phyloP scores from a whole-genome alignment of 257 asterid species.

The Agastache rugosa region DNA sequence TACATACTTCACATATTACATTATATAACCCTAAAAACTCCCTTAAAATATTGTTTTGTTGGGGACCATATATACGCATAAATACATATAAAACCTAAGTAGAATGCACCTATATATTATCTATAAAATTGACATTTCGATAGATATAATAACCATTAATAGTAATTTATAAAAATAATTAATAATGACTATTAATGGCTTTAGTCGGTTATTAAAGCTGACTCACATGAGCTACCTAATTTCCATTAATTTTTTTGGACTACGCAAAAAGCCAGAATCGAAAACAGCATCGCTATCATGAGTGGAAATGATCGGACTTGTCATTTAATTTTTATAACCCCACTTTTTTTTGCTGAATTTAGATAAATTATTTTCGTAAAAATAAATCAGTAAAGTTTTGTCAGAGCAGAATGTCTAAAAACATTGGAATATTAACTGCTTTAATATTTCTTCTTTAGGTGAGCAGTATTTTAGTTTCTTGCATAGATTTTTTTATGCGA shows the following conservation, averaged over 20 bases:
- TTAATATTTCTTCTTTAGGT: conserved; percentile 14
- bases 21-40: too few species aligned
- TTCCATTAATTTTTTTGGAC: conserved; percentile 22
- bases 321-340: conserved; percentile 28
- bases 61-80: too few species aligned
- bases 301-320: conserved; percentile 20
- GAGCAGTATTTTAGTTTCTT: background rate
- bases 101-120: too few species aligned
- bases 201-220: conserved; percentile 38
- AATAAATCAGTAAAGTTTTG: conserved; percentile 30
- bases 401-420: conserved; percentile 19
- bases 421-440: conserved; percentile 8
- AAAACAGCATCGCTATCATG: conserved; percentile 28
- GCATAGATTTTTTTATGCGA: background rate
- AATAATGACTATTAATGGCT: background rate
- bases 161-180: background rate
- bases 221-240: conserved; percentile 35
- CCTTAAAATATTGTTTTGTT: too few species aligned
- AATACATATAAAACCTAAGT: too few species aligned
- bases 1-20: too few species aligned
- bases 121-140: background rate
- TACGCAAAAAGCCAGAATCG: background rate
- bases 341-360: conserved; percentile 23
- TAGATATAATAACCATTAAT: background rate
- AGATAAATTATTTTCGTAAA: conserved; percentile 22